A percentile compares a stretch with the other conserved stretches of the same genome.
Conservation (phyloP, 2,329 filamentous ascomycete genomes). For the Phialophora tarda region DNA sequence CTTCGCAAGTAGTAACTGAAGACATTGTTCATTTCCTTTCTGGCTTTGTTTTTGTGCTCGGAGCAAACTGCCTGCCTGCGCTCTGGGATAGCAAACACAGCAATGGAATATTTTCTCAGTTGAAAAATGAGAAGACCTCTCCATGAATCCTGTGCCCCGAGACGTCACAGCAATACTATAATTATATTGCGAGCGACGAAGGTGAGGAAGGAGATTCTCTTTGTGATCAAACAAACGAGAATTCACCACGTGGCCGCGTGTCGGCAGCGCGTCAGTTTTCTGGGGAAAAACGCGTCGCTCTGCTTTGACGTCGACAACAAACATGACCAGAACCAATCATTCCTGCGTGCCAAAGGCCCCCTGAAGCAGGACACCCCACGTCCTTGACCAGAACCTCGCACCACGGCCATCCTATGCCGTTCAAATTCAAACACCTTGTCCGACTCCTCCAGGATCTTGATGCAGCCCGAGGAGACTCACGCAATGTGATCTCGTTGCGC, state of each 20-base stretch:
- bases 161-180: not conserved
- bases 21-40: not conserved
- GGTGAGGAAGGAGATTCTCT: not conserved
- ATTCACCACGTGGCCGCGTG: not conserved
- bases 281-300: not conserved
- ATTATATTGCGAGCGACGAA: not conserved
- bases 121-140: not conserved
- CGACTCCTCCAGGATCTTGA: constrained; percentile 74
- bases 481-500: constrained; percentile 39
- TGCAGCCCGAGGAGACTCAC: constrained; percentile 49
- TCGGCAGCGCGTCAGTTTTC: not conserved
- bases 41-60: not conserved
- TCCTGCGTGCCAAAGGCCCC: not conserved
- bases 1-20: not conserved
- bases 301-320: not conserved
- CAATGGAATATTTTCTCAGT: not conserved
- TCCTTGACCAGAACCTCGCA: not conserved
- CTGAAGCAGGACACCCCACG: not conserved
- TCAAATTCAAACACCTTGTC: constrained; percentile 72
- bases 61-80: not conserved
- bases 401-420: constrained; percentile 51
- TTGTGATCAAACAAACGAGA: not conserved
- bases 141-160: not conserved
- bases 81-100: not conserved
- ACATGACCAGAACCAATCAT: not conserved